Percentiles rank a stretch among this genome's conserved stretches.
phyloP scores from a whole-genome alignment of 1,284 basidiomycete species.

The Amylostereum areolatum region DNA sequence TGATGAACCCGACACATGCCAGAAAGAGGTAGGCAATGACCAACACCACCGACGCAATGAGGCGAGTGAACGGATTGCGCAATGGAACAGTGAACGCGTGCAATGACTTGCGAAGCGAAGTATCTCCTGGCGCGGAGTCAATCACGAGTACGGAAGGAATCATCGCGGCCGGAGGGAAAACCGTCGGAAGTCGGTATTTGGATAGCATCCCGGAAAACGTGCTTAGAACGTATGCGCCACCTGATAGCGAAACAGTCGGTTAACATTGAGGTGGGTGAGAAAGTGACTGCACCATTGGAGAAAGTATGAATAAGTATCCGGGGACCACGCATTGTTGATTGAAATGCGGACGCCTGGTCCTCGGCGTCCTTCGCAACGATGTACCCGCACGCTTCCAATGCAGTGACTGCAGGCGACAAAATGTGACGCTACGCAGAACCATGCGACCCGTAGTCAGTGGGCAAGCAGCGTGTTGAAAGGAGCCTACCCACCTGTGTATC shows the following conservation, averaged over 20 bases:
- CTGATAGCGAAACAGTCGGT: constrained; percentile 21
- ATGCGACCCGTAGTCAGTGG: not conserved
- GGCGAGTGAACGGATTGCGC: constrained; percentile 27
- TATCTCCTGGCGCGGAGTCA: constrained; percentile 44
- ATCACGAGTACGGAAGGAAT: constrained; percentile 35
- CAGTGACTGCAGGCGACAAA: constrained; percentile 34
- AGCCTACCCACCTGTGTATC: constrained; percentile 24
- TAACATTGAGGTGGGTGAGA: not conserved
- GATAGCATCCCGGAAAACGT: constrained; percentile 25
- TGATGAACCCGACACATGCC: constrained; percentile 14
- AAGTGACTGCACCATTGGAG: constrained; percentile 42
- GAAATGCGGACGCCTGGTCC: constrained; percentile 22
- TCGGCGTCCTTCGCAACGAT: constrained; percentile 18
- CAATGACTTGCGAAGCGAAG: constrained; percentile 21
- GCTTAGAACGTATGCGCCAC: constrained; percentile 37
- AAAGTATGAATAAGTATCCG: constrained; percentile 46
- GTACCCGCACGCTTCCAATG: constrained; percentile 17
- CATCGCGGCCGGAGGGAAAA: constrained; percentile 2
- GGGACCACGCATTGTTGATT: constrained; percentile 5
- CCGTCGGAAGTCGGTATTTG: constrained; percentile 8
- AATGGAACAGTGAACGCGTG: constrained; percentile 36
- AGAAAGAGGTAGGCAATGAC: constrained; percentile 17
- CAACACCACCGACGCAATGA: constrained; percentile 9
- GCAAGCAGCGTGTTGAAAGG: not conserved
- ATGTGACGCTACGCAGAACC: constrained; percentile 14